Evolutionary conservation across 306 rosid genomes (phyloP), one percentile per base, ranked within the genome.

Genomic region (Begonia loranthoides): DNA sequence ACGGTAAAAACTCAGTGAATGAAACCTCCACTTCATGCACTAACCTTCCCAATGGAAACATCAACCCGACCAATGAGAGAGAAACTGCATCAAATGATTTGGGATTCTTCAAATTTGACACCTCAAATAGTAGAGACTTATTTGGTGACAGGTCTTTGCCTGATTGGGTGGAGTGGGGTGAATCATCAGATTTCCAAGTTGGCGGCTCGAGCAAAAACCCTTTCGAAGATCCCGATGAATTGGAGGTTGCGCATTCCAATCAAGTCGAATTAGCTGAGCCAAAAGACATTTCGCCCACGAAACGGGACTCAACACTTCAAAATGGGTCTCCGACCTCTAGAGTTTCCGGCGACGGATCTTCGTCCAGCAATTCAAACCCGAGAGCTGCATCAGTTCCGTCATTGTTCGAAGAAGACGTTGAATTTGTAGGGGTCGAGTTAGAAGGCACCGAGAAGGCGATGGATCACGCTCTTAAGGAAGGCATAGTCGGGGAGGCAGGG

Each of bases 391-490:
- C 79, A 10, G 84, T 76, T n/a, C 94, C 99, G 1, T 92, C 99
- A 1, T 74, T 83, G 49, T 92, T 92, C 16, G 99, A 92, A 66
- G 94, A 92, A 68, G 93, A 92, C 69, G 96, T 92, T 59, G 99
- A 92, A 68, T 92, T 92, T 53, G 96, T 92, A 40, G 99, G 99
- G 6, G 93, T 92, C 63, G 99, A 87, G 67, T 57, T 79, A 67
- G 96, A 86, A 71, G 99, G 94, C 36, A 78, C 96, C 0, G 96
- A 83, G 70, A 92, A 87, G 65, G 99, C 99, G 13, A 86, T 92
- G 99, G 99, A 79, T 36, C 99, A 86, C 57, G 99, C 99, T 54
- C 86, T 92, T 24, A 92, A 92, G 73, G 96, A 92, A 75, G 99
- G 96, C 9, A 83, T 83, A 62, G 99, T 92, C 36, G 99, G 96